Percentiles rank a stretch among this genome's conserved stretches.
Conservation (phyloP, 768 basidiomycete genomes). For the Lactifluus hygrophoroides region DNA sequence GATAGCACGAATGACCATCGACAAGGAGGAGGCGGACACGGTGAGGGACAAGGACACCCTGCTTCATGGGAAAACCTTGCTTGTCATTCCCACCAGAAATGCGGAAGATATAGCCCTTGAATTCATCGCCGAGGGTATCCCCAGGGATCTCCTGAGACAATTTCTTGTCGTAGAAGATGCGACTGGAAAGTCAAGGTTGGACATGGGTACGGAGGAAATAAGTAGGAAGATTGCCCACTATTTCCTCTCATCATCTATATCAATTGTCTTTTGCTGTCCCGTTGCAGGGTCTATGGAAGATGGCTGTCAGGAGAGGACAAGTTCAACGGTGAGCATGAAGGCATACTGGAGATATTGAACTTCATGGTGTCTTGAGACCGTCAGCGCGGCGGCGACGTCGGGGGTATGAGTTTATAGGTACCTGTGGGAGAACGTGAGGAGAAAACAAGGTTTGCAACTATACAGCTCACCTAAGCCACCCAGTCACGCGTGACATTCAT, state of each 20-base stretch:
- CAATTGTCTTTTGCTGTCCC: conserved; percentile 93
- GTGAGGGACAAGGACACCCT: conserved; percentile 91
- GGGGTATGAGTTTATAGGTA: conserved; percentile 26
- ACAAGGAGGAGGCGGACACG: conserved; percentile 91
- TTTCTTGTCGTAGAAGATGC: conserved; percentile 95
- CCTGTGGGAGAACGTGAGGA: too few species aligned
- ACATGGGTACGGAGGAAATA: not conserved
- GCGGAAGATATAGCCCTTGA: conserved; percentile 92
- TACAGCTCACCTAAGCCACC: conserved; percentile 41
- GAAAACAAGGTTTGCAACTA: conserved; percentile 50
- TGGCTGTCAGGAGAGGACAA: not conserved
- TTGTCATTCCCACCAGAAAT: conserved; percentile 99
- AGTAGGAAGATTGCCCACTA: conserved; percentile 39
- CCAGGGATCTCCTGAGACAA: conserved; percentile 91
- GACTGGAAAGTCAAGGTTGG: conserved; percentile 39
- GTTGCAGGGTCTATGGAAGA: conserved; percentile 75
- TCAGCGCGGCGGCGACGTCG: conserved; percentile 37
- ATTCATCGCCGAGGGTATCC: conserved; percentile 90
- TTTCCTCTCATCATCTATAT: conserved; percentile 86
- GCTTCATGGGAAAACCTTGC: conserved; percentile 99
- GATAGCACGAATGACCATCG: conserved; percentile 98
- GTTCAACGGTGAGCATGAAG: not conserved
- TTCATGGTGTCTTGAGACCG: conserved; percentile 70
- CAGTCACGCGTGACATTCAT: conserved; percentile 28
- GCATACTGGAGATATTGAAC: conserved; percentile 93